Evolutionary conservation across 2,329 filamentous ascomycete genomes (phyloP).

Genomic region (Aciculosporium take): DNA sequence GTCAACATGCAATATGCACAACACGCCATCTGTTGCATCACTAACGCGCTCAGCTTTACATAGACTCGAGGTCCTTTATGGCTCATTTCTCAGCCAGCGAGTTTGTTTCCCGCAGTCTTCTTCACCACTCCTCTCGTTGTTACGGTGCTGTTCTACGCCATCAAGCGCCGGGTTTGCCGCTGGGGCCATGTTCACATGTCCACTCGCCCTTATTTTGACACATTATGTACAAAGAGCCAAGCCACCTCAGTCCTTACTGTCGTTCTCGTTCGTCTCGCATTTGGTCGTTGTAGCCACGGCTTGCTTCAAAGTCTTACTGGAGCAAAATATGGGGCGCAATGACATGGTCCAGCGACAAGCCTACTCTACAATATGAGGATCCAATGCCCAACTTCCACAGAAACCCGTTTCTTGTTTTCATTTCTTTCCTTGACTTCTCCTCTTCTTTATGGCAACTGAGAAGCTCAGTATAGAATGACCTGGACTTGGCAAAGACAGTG

Average conservation of each 20-base stretch:
- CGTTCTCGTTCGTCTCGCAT: constrained; percentile 43
- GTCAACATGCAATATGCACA: background rate
- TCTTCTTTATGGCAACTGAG: too few species aligned
- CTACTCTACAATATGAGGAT: too few species aligned
- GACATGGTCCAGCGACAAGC: constrained; percentile 20
- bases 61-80: constrained; percentile 11
- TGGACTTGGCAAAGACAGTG: too few species aligned
- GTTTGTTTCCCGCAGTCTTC: constrained; percentile 15
- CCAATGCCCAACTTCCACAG: too few species aligned
- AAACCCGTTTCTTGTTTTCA: too few species aligned
- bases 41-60: background rate
- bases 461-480: too few species aligned
- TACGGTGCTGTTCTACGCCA: constrained; percentile 42
- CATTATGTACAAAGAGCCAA: constrained; percentile 41
- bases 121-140: constrained; percentile 32
- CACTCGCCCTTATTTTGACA: constrained; percentile 38
- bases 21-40: background rate
- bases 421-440: background rate
- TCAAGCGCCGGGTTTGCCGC: constrained; percentile 50
- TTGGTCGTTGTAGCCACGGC: constrained; percentile 31
- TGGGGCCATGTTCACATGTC: constrained; percentile 41
- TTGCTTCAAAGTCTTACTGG: constrained; percentile 29
- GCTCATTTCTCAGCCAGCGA: constrained; percentile 12
- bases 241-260: constrained; percentile 39
- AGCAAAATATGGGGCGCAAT: constrained; percentile 23